Evolutionary conservation across 2,329 filamentous ascomycete species (phyloP).

Genomic region (Colletotrichum magnum): DNA sequence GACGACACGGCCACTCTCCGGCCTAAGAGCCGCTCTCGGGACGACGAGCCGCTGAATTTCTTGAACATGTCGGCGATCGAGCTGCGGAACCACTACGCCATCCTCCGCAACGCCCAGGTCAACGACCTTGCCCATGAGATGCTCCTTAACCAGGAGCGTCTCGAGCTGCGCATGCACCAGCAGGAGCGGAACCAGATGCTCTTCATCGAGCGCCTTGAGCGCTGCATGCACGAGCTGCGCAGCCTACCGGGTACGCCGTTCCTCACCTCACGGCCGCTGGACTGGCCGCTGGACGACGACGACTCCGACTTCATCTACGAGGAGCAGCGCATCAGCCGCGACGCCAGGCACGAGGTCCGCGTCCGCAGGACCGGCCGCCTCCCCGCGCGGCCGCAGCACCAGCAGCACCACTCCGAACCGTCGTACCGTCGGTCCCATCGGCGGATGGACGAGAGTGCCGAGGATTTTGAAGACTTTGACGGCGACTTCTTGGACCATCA

Average conservation of each 20-base stretch:
- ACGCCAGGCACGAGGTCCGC: constrained; percentile 24
- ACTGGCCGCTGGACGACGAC: constrained; percentile 23
- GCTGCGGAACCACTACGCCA: constrained; percentile 38
- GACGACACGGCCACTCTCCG: constrained; percentile 24
- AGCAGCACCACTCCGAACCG: constrained; percentile 19
- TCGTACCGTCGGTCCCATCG: constrained; percentile 3
- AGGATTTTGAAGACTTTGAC: constrained; percentile 19
- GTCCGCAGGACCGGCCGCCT: constrained; percentile 10
- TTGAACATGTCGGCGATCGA: constrained; percentile 31
- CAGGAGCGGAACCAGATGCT: constrained; percentile 39
- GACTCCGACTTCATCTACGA: constrained; percentile 30
- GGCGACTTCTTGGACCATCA: constrained; percentile 8
- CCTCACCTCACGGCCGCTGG: not conserved
- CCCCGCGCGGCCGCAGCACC: constrained; percentile 2
- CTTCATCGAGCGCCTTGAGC: constrained; percentile 38
- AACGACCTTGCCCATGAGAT: constrained; percentile 41
- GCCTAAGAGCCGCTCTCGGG: constrained; percentile 16
- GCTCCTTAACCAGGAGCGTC: constrained; percentile 39
- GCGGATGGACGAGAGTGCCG: not conserved
- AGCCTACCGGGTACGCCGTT: constrained; percentile 20
- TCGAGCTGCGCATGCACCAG: constrained; percentile 39
- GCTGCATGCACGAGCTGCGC: constrained; percentile 32
- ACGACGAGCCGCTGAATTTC: constrained; percentile 3
- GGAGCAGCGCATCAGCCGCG: constrained; percentile 26
- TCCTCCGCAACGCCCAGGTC: constrained; percentile 26